Evolutionary conservation across 805 yeast genomes (phyloP).

Genomic region (Yarrowia osloensis): DNA sequence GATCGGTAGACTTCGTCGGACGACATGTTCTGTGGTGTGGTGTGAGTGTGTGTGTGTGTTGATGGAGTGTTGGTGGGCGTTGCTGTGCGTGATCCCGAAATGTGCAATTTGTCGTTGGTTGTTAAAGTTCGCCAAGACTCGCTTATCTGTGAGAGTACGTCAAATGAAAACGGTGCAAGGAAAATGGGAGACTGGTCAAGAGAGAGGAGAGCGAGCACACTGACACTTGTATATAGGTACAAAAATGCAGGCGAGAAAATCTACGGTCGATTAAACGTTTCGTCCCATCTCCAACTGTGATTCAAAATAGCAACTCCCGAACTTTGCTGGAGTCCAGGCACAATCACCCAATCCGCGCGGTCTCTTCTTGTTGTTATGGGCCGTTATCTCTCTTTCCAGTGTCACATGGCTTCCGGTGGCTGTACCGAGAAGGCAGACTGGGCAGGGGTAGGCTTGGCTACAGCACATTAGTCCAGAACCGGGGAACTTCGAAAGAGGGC

Average conservation of each 20-base stretch:
- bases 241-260: background rate
- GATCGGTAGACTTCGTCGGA: conserved; percentile 48
- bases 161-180: conserved; percentile 19
- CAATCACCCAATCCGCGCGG: background rate
- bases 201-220: background rate
- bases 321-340: background rate
- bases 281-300: background rate
- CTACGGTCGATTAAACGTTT: background rate
- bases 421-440: background rate
- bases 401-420: background rate
- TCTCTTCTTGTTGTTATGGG: background rate
- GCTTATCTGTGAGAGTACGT: conserved; percentile 21
- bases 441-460: background rate
- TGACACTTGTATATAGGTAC: background rate
- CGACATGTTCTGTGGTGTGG: background rate
- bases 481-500: background rate
- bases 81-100: background rate
- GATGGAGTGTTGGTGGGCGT: background rate
- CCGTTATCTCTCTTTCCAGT: background rate
- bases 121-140: conserved; percentile 26
- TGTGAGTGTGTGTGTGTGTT: background rate
- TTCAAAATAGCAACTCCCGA: conserved; percentile 8
- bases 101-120: background rate
- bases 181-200: background rate
- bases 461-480: background rate